Percentiles rank a stretch among this genome's conserved stretches.
Evolutionary conservation across 768 basidiomycete species (phyloP).

Genomic region (Tylopilus intermedius): DNA sequence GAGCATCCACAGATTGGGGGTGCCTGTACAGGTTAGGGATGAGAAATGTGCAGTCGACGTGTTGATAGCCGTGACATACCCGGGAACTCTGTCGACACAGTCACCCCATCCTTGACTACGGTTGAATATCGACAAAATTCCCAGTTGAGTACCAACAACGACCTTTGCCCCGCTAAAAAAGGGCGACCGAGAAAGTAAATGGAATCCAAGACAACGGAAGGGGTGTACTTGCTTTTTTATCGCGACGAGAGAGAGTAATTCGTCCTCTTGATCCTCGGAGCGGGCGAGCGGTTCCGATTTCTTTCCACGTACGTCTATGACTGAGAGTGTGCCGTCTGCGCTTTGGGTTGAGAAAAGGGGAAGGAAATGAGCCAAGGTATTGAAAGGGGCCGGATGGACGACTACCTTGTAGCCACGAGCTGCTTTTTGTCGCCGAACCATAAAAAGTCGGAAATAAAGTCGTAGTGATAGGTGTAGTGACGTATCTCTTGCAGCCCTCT

Average conservation of each 20-base stretch:
- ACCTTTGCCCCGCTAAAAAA: conserved; percentile 62
- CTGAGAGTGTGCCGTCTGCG: conserved; percentile 89
- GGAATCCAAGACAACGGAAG: background rate
- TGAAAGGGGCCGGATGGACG: background rate
- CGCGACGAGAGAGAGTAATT: conserved; percentile 77
- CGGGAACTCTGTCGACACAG: conserved; percentile 85
- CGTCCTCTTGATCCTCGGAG: conserved; percentile 95
- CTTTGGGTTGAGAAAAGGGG: conserved; percentile 35
- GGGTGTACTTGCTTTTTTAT: conserved; percentile 64
- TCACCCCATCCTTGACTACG: conserved; percentile 84
- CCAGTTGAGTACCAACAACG: conserved; percentile 85
- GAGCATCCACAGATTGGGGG: conserved; percentile 84
- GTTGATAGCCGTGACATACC: conserved; percentile 42
- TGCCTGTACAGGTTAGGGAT: conserved; percentile 49
- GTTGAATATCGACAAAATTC: conserved; percentile 88
- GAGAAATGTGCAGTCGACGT: conserved; percentile 1
- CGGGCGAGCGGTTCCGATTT: conserved; percentile 73
- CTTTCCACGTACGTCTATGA: conserved; percentile 84
- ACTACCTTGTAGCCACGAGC: conserved; percentile 80
- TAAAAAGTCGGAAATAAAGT: conserved; percentile 90
- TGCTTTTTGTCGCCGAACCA: conserved; percentile 83
- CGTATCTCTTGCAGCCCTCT: conserved; percentile 60
- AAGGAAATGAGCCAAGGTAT: background rate
- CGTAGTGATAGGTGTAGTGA: conserved; percentile 81
- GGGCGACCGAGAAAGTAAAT: background rate